Evolutionary conservation across 2,329 filamentous ascomycete genomes (phyloP).

Genomic region (Didymella lethalis): DNA sequence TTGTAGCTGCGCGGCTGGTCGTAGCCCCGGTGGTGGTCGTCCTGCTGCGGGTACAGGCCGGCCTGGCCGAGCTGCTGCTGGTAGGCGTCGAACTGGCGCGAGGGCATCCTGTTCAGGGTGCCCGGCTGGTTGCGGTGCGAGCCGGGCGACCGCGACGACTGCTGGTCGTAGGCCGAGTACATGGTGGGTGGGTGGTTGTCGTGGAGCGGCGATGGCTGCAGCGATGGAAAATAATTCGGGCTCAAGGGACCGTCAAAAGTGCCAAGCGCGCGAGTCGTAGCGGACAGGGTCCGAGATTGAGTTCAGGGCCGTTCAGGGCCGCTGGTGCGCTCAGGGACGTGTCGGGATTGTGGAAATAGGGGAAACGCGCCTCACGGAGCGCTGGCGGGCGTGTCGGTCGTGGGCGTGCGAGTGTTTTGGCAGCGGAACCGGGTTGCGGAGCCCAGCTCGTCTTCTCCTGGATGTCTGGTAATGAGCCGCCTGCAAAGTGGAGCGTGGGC

Average conservation of each 20-base stretch:
- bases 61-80: slow-evolving; percentile 67
- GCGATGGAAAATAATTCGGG: slow-evolving; percentile 38
- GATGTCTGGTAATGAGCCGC: slow-evolving; percentile 17
- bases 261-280: slow-evolving; percentile 23
- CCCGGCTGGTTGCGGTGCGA: slow-evolving; percentile 72
- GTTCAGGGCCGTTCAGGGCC: slow-evolving; percentile 4
- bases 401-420: slow-evolving; percentile 27
- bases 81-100: slow-evolving; percentile 79
- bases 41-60: slow-evolving; percentile 69
- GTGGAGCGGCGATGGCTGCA: slow-evolving; percentile 25
- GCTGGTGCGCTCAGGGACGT: slow-evolving; percentile 3
- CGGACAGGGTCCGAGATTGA: slow-evolving; percentile 28
- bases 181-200: slow-evolving; percentile 36
- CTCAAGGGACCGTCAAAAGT: slow-evolving; percentile 22
- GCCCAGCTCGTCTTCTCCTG: slow-evolving; percentile 35
- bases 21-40: slow-evolving; percentile 38
- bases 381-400: slow-evolving; percentile 29
- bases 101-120: slow-evolving; percentile 73
- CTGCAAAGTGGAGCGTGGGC: slow-evolving; percentile 31
- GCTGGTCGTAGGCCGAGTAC: slow-evolving; percentile 50
- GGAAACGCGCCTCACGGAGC: slow-evolving; percentile 29
- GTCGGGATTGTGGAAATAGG: slow-evolving; percentile 22
- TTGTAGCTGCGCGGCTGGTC: slow-evolving; percentile 61
- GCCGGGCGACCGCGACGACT: slow-evolving; percentile 73
- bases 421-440: slow-evolving; percentile 30